A percentile compares a stretch with the other conserved stretches of the same genome.
These are phyloP conservation scores for Salix arbutifolia DNA, from an alignment of 345 rosid species.

Conservation along the genomic window DNA sequence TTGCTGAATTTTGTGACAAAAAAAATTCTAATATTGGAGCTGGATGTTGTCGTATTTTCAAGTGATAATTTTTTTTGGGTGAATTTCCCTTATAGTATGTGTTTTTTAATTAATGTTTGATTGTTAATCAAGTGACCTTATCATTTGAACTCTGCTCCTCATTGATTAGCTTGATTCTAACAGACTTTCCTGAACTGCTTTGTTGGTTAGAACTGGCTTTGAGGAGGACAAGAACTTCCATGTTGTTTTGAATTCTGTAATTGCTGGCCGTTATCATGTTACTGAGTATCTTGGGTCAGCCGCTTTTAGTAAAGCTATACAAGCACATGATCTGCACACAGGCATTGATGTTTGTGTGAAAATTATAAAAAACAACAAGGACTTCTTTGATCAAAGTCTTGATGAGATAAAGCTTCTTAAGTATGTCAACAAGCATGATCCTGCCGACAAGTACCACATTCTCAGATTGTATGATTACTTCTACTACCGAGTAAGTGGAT, in stretches of 20 bases:
- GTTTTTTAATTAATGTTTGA: neutral
- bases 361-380: slow-evolving; percentile 98
- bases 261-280: slow-evolving; percentile 97
- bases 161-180: slow-evolving; percentile 10
- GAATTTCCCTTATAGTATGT: neutral
- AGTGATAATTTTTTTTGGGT: neutral
- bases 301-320: slow-evolving; percentile 98
- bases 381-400: slow-evolving; percentile 98
- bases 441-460: slow-evolving; percentile 90
- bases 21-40: neutral
- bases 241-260: slow-evolving; percentile 86
- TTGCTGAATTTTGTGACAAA: neutral
- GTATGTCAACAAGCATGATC: slow-evolving; percentile 98
- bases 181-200: slow-evolving; percentile 14
- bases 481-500: slow-evolving; percentile 77
- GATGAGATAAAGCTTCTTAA: slow-evolving; percentile 98
- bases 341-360: slow-evolving; percentile 98
- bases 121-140: neutral
- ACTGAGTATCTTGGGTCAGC: slow-evolving; percentile 99
- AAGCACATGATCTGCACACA: slow-evolving; percentile 97
- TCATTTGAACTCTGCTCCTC: neutral
- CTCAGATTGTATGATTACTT: slow-evolving; percentile 97
- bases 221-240: slow-evolving; percentile 99
- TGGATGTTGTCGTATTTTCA: neutral
- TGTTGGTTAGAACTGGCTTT: slow-evolving; percentile 84